These are phyloP conservation scores for Eucalyptus paniculata DNA, from an alignment of 345 rosid species.

Conservation along the genomic window DNA sequence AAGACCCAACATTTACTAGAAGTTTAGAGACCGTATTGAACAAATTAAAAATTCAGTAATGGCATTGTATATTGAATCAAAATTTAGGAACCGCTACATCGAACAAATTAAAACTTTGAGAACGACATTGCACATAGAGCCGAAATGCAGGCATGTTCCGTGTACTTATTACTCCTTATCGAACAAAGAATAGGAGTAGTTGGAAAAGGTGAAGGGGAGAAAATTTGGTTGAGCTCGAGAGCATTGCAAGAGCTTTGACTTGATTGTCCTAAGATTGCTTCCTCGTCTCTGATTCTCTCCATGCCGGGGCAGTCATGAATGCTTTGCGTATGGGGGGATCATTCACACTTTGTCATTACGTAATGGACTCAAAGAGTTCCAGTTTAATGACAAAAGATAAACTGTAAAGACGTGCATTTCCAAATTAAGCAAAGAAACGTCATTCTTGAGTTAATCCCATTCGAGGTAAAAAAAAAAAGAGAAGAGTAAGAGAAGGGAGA, in stretches of 20 bases:
- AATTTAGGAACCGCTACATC: fast-evolving
- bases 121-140: fast-evolving
- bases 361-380: background rate
- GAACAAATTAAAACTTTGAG: background rate
- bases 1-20: fast-evolving
- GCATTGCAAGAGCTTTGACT: background rate
- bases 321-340: background rate
- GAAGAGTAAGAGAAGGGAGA: background rate
- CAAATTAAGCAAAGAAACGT: background rate
- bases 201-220: background rate
- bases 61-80: fast-evolving
- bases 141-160: fast-evolving
- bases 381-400: background rate
- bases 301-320: background rate
- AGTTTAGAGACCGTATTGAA: fast-evolving
- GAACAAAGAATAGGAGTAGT: background rate
- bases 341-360: background rate
- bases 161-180: background rate
- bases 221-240: background rate
- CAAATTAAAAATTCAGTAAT: fast-evolving
- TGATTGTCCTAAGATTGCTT: background rate
- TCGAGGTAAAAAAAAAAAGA: background rate
- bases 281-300: background rate
- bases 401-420: background rate
- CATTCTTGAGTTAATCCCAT: background rate